These are phyloP conservation scores for Gaeumannomyces sp. DNA, from an alignment of 2,329 filamentous ascomycete genomes.

Conservation along the genomic window DNA sequence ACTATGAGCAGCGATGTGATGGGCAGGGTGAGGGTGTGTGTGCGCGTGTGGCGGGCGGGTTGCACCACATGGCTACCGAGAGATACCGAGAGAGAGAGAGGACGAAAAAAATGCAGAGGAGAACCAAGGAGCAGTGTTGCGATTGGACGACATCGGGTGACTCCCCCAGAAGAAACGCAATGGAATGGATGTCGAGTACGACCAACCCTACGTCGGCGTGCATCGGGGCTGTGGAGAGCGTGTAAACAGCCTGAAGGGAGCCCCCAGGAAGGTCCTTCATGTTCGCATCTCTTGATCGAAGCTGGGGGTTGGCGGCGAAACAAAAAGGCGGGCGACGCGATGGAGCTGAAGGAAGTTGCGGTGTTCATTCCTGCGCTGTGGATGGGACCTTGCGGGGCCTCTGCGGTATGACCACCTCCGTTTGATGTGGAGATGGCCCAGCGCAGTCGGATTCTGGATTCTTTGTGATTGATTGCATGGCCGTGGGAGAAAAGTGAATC, in stretches of 20 bases:
- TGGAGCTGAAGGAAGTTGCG: conserved; percentile 1
- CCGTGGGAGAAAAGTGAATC: background rate
- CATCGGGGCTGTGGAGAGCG: background rate
- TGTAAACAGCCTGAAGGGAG: background rate
- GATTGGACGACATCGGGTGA: background rate
- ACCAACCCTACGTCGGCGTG: background rate
- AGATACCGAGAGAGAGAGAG: too few relatives aligned
- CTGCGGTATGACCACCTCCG: background rate
- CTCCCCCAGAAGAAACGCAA: too few relatives aligned
- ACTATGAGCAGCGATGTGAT: background rate
- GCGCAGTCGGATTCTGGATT: background rate
- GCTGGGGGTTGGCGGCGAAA: background rate
- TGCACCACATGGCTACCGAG: background rate
- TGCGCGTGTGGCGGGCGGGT: background rate
- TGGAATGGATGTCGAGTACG: background rate
- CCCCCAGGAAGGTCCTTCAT: background rate
- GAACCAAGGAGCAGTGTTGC: background rate
- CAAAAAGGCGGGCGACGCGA: background rate
- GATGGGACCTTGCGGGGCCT: background rate
- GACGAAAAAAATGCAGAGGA: background rate
- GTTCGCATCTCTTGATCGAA: background rate
- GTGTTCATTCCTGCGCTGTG: background rate
- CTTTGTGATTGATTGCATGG: background rate
- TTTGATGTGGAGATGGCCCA: background rate
- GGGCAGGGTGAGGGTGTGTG: background rate